phyloP scores from a whole-genome alignment of 2,329 filamentous ascomycete species.

The Beauveria caledonica region DNA sequence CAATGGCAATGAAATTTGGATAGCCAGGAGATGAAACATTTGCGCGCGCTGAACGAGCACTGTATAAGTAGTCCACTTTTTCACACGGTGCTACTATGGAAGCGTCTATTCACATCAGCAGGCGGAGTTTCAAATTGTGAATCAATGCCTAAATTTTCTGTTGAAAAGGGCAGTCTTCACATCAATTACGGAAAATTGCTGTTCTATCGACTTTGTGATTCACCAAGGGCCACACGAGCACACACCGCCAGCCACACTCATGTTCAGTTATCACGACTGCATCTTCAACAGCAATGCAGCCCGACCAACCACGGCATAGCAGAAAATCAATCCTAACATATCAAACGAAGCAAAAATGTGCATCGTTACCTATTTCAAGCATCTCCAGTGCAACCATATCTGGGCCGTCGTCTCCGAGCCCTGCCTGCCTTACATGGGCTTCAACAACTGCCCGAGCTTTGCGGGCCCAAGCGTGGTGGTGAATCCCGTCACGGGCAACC shows the following conservation, averaged over 20 bases:
- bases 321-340: not conserved
- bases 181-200: too few species aligned
- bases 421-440: conserved; percentile 42
- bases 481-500: conserved; percentile 7
- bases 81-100: too few species aligned
- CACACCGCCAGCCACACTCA: not conserved
- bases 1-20: too few species aligned
- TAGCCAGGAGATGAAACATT: too few species aligned
- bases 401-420: conserved; percentile 41
- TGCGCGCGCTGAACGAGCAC: too few species aligned
- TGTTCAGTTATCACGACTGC: not conserved
- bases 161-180: too few species aligned
- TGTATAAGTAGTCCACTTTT: too few species aligned
- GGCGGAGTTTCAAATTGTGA: too few species aligned
- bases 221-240: not conserved
- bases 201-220: not conserved
- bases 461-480: conserved; percentile 24
- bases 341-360: conserved; percentile 33
- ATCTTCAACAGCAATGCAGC: not conserved
- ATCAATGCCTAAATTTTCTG: not conserved
- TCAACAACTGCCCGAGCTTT: conserved; percentile 39
- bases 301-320: not conserved
- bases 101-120: too few species aligned
- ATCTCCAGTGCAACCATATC: conserved; percentile 41
- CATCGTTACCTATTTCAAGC: conserved; percentile 37